Evolutionary conservation across 139 green algal genomes (phyloP).

Genomic region (Tetraselmis chui): DNA sequence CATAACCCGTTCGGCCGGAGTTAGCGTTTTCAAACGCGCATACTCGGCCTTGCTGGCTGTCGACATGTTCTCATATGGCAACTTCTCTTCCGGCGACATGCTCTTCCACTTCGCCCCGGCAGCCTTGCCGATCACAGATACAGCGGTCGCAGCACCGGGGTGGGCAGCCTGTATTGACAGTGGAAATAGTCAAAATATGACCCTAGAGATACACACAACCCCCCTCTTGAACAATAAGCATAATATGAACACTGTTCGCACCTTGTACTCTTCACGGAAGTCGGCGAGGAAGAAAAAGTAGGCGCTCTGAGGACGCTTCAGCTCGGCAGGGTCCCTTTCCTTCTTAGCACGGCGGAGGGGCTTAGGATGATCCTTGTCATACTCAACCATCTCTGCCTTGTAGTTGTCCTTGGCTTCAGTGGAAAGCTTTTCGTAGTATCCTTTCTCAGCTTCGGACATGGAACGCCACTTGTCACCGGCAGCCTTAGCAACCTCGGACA

Average conservation of each 20-base stretch:
- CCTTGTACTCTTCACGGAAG: conserved; percentile 25
- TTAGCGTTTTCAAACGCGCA: conserved; percentile 18
- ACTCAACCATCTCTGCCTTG: conserved; percentile 14
- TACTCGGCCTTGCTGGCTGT: conserved; percentile 19
- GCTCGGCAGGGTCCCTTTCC: conserved; percentile 14
- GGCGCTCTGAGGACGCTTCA: conserved; percentile 21
- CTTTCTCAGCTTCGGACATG: conserved; percentile 20
- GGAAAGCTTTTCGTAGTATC: conserved; percentile 14
- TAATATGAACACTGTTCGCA: too few relatives aligned
- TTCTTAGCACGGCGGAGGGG: conserved; percentile 9
- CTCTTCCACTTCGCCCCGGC: conserved; percentile 22
- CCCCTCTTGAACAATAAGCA: too few relatives aligned
- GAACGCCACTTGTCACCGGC: conserved; percentile 29
- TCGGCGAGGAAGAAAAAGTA: conserved; percentile 31
- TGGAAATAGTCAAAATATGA: too few relatives aligned
- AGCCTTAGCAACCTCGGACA: conserved; percentile 27
- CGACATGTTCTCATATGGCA: conserved; percentile 22
- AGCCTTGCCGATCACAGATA: conserved; percentile 12
- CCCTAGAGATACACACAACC: too few relatives aligned
- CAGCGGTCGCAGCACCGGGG: conserved; percentile 7
- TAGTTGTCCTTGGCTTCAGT: conserved; percentile 6
- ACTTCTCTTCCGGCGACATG: conserved; percentile 19
- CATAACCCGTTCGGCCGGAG: conserved; percentile 14
- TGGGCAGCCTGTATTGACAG: conserved; percentile 28
- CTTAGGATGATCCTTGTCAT: conserved; percentile 20